Base-by-base conservation (phyloP, 2,329 filamentous ascomycete species). In the Byssothecium circinans region DNA sequence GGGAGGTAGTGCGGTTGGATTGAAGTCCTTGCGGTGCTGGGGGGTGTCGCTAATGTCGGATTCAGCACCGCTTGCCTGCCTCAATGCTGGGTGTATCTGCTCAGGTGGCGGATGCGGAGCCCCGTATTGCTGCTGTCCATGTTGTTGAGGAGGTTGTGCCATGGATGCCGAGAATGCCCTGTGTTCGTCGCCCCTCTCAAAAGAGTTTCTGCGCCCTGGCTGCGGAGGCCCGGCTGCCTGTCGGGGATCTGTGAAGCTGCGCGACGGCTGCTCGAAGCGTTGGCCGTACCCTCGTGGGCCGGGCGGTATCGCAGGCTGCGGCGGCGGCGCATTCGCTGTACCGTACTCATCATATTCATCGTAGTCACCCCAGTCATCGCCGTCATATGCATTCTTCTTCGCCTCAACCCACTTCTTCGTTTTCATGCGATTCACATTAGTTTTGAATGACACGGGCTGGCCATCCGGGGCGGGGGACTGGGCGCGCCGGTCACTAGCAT, bases 371-470 rank as follows among this genome's bases (percentile, higher is more conserved):
- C 92, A 96, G 65, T 96, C 92, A 62, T 95, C 91, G 54, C 91
- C 92, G 62, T 92, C 91, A 65, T 97, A 97, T 65, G 84, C 88
- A 60, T 88, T 85, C 49, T 84, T 80, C 71, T 91, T 92, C 29
- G 92, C 92, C 63, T 95, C 87, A 30, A 92, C 87, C 92, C 92
- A 97, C 81, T 95, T 95, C 73, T 86, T 88, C 45, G 91, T 96
- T 75, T 95, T 95, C 46, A 85, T 82, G 52, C 92, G 85, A 73
- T 89, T 92, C 40, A 96, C 85, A 69, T 96, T 95, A 42, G 90
- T 83, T 68, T 88, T 87, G 74, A 91, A 96, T 20, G 79, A 81
- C 22, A 81, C 71, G 20, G 78, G 74, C 43, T 77, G 76, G 30
- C 54, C 57, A 23, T 59, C 50, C 33, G 61, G 56, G 49, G 57